Evolutionary conservation across 208 protist species (phyloP), one percentile per base, ranked within the genome.

Genomic region (Histomonas meleagridis): DNA sequence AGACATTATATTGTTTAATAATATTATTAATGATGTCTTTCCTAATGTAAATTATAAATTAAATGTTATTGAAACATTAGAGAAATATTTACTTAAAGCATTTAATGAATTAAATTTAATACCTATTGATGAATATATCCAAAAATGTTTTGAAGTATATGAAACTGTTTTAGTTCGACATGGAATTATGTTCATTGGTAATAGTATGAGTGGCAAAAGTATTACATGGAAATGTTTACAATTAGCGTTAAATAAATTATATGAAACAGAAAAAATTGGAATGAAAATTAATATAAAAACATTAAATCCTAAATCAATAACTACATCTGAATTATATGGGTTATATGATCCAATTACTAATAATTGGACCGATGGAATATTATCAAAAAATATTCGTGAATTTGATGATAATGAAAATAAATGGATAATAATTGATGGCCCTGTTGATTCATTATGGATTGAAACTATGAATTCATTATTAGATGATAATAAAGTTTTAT

Each of bases 381-480:
- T 99, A 26, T 97, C 97, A 26, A 96, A 95, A 93, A 94, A 96
- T 53, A 98, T 98, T 93, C 95, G 97, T 62, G 94, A 96, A 79
- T 57, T 57, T 48, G 57, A 62, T 62, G 69, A 92, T 28, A 65
- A 23, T 43, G 79, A 65, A 48, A 28, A 55, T 46, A 70, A 86
- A 23, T 72, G 90, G 92, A 49, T 93, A 12, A 81, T 62, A 98
- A 97, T 99, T 70, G 98, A 99, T 93, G 97, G 98, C 53, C 98
- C 97, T 38, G 97, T 99, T 32, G 97, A 99, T 94, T 98, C 98
- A 72, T 94, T 99, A 35, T 99, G 98, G 98, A 99, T 99, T 92
- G 98, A 99, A 96, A 97, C 95, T 14, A 98, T 99, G 97, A 99
- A 99, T 94, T 98, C 97, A 28, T 97, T 99, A 28, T 94, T 99